Evolutionary conservation across 331 rosid genomes (phyloP).

Genomic region (Ulmus americana): DNA sequence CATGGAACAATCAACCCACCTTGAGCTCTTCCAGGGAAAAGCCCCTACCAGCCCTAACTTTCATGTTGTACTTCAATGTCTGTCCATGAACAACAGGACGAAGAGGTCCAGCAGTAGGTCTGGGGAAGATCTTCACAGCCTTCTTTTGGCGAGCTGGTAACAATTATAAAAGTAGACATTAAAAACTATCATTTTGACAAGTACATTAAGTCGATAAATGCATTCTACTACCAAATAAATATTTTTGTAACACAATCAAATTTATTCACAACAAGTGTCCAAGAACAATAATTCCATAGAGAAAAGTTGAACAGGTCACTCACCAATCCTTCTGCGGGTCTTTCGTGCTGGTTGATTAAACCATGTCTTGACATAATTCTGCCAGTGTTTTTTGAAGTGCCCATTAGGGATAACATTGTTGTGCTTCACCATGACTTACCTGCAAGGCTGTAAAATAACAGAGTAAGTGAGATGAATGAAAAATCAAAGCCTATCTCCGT

Average conservation of each 20-base stretch:
- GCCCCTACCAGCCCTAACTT: conserved; percentile 51
- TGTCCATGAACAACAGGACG: conserved; percentile 55
- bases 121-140: conserved; percentile 47
- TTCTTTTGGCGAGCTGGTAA: conserved; percentile 46
- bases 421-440: conserved; percentile 69
- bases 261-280: too few species aligned
- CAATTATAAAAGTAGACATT: background rate
- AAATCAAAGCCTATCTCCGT: too few species aligned
- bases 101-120: conserved; percentile 50
- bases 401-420: conserved; percentile 68
- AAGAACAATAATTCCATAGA: background rate
- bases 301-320: background rate
- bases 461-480: too few species aligned
- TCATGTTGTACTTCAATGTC: conserved; percentile 52
- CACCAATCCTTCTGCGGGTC: conserved; percentile 67
- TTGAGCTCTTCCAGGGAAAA: conserved; percentile 52
- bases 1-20: conserved; percentile 18
- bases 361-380: conserved; percentile 78
- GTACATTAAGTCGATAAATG: background rate
- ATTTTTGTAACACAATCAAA: background rate
- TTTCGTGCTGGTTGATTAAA: conserved; percentile 79
- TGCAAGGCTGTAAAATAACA: background rate
- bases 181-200: background rate
- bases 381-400: conserved; percentile 86
- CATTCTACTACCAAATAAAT: background rate